These are phyloP conservation scores for Areca catechu DNA, from an alignment of 176 grass and related monocot genomes.

Conservation along the genomic window DNA sequence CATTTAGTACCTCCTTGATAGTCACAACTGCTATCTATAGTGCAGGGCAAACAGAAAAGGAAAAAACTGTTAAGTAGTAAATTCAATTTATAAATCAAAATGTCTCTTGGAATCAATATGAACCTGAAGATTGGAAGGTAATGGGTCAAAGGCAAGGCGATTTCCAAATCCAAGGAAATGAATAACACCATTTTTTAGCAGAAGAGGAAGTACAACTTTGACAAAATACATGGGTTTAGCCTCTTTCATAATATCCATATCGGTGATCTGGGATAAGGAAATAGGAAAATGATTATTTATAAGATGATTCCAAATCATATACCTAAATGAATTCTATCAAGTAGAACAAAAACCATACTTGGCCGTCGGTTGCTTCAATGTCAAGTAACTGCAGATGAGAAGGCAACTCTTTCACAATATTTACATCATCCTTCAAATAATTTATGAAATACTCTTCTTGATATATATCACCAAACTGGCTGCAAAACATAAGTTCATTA, in stretches of 20 bases:
- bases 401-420: conserved; percentile 71
- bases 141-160: conserved; percentile 81
- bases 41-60: background rate
- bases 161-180: conserved; percentile 98
- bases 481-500: conserved; percentile 23
- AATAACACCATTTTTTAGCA: conserved; percentile 43
- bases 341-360: conserved; percentile 30
- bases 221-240: conserved; percentile 66
- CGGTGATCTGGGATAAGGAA: conserved; percentile 50
- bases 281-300: background rate
- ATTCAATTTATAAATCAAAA: no score
- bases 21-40: no score
- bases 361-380: conserved; percentile 74
- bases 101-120: background rate
- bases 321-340: background rate
- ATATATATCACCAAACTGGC: conserved; percentile 94
- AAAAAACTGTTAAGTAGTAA: background rate
- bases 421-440: conserved; percentile 74
- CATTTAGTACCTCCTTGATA: no score
- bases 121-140: conserved; percentile 77
- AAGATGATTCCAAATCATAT: background rate
- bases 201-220: conserved; percentile 48
- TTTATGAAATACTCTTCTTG: conserved; percentile 82
- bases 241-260: conserved; percentile 83
- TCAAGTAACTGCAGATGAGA: conserved; percentile 50